Percentiles rank a stretch among this genome's conserved stretches.
These are phyloP conservation scores for Umbelopsis sp. DNA, from an alignment of 192 early-diverging fungal genomes.

Conservation along the genomic window DNA sequence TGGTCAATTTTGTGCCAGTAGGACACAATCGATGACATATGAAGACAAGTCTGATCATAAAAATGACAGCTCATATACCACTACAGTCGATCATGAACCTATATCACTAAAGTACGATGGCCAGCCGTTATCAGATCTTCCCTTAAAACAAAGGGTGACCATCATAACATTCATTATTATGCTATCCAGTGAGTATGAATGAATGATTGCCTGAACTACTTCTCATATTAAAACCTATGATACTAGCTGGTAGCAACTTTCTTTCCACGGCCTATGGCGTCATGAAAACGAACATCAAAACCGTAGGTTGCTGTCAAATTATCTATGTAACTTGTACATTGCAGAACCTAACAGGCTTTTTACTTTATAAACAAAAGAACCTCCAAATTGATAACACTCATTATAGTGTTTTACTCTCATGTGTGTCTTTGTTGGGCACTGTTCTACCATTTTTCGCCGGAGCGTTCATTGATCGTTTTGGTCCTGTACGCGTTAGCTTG, in stretches of 20 bases:
- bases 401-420: constrained; percentile 66
- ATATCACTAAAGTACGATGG: too few relatives aligned
- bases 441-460: constrained; percentile 59
- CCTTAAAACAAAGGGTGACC: not conserved
- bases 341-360: not conserved
- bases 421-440: constrained; percentile 63
- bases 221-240: not conserved
- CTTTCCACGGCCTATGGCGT: not conserved
- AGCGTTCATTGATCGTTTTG: constrained; percentile 60
- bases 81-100: too few relatives aligned
- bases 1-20: not conserved
- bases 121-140: constrained; percentile 1
- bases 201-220: not conserved
- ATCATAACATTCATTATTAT: not conserved
- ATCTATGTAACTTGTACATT: too few relatives aligned
- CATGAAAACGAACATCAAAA: constrained; percentile 2
- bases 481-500: constrained; percentile 54
- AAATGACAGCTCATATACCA: not conserved
- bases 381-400: constrained; percentile 61
- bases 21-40: not conserved
- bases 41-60: not conserved
- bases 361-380: constrained; percentile 42
- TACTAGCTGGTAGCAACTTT: constrained; percentile 7
- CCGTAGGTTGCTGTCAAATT: too few relatives aligned
- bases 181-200: not conserved